Base-by-base conservation (phyloP, 75 land plant species). In the Adiantum capillusveneris region DNA sequence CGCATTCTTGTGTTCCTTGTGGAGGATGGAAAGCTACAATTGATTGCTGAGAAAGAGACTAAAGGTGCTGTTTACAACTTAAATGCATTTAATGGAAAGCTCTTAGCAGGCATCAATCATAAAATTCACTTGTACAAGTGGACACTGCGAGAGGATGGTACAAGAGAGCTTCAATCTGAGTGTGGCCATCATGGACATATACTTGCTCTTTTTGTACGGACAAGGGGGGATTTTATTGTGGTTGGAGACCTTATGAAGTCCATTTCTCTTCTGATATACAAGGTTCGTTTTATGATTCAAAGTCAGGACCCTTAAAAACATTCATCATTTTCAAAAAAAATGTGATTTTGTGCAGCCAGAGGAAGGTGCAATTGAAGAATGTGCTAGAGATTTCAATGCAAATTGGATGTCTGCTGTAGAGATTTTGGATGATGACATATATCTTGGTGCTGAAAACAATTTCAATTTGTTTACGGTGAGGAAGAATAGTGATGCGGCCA, bases 331-430 rank as follows among this genome's bases (percentile, higher is more conserved):
- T 44, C 44, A 25, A 44, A 24, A 27, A 48, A 12, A 11, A 13
- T 9, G 11, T 9, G 51, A 30, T 44, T 36, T 44, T 59, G 64
- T 75, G 66, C 90, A 95, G 99, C 97, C 95, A 51, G 99, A 95
- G 50, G 99, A 95, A 60, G 97, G 99, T 31, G 88, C 97, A 0
- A 95, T 95, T 44, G 99, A 87, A 66, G 99, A 95, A 74, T 67
- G 81, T 22, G 99, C 99, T 14, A 85, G 93, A 19, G 99, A 95
- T 61, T 90, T 90, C 46, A 90, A 84, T 66, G 99, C 99, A 41
- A 90, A 95, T 53, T 95, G 99, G 99, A 95, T 95, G 99, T 75
- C 89, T 34, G 97, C 89, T 25, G 86, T 95, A 53, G 99, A 95
- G 76, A 95, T 95, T 37, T 77, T 95, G n/a, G 97, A 90, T 56